Conservation (phyloP, 2,329 filamentous ascomycete genomes). For the Penicillium janthinellum region DNA sequence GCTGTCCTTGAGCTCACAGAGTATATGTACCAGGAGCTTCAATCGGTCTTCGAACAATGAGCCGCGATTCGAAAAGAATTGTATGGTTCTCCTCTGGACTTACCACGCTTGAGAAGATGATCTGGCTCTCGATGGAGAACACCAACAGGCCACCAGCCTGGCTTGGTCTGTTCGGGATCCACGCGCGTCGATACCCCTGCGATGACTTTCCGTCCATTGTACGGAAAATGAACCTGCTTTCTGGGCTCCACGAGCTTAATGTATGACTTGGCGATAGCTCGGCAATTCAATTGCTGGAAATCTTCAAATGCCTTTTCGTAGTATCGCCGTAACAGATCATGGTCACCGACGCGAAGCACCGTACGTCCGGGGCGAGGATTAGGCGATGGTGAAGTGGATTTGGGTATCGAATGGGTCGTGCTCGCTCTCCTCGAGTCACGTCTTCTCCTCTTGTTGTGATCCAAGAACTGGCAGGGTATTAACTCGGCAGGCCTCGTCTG, state of each 20-base stretch:
- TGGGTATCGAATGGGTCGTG: slow-evolving; percentile 20
- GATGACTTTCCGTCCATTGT: slow-evolving; percentile 45
- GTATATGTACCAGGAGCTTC: slow-evolving; percentile 36
- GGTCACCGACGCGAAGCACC: slow-evolving; percentile 33
- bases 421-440: slow-evolving; percentile 23
- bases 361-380: slow-evolving; percentile 26
- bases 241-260: slow-evolving; percentile 51
- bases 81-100: background rate
- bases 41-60: slow-evolving; percentile 27
- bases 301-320: slow-evolving; percentile 46
- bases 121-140: slow-evolving; percentile 39
- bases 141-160: slow-evolving; percentile 37
- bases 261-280: slow-evolving; percentile 48
- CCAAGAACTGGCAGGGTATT: slow-evolving; percentile 38
- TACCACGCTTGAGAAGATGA: slow-evolving; percentile 37
- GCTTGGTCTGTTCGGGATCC: slow-evolving; percentile 38
- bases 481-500: slow-evolving; percentile 25
- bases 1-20: slow-evolving; percentile 38
- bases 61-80: slow-evolving; percentile 1
- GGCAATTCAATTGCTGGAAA: slow-evolving; percentile 51
- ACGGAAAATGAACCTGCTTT: slow-evolving; percentile 52
- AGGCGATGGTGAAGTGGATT: slow-evolving; percentile 23
- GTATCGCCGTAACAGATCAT: slow-evolving; percentile 34
- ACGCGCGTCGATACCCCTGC: slow-evolving; percentile 34
- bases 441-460: slow-evolving; percentile 30